Percentiles rank a stretch among this genome's conserved stretches.
phyloP scores from a whole-genome alignment of 2,329 filamentous ascomycete genomes.

The Myrmaecium sp. region DNA sequence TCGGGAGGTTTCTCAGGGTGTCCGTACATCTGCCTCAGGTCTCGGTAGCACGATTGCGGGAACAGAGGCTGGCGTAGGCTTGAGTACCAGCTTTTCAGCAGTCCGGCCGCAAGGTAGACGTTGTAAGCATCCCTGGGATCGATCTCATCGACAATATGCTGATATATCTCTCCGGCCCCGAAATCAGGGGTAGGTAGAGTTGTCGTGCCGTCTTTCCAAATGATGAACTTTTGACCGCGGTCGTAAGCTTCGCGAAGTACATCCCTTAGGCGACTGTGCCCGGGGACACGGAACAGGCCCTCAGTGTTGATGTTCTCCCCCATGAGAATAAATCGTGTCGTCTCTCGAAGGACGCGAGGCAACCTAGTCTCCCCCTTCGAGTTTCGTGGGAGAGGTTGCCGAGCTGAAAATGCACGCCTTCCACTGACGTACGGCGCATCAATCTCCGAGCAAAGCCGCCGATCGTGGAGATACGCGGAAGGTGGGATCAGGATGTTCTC shows the following conservation, averaged over 20 bases:
- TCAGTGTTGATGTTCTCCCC: conserved; percentile 31
- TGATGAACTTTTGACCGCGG: conserved; percentile 35
- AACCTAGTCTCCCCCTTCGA: conserved; percentile 28
- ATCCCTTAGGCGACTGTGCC: conserved; percentile 31
- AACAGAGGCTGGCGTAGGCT: conserved; percentile 35
- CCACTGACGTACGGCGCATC: conserved; percentile 29
- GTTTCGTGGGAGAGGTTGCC: conserved; percentile 29
- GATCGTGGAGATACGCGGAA: conserved; percentile 36
- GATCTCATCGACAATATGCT: conserved; percentile 28
- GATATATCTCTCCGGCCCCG: conserved; percentile 15
- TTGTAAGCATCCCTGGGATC: conserved; percentile 34
- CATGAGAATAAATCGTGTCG: conserved; percentile 33
- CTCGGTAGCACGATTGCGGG: conserved; percentile 30
- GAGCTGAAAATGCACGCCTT: conserved; percentile 29
- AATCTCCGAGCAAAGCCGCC: conserved; percentile 30
- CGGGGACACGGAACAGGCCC: conserved; percentile 37
- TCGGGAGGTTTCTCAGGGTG: conserved; percentile 20
- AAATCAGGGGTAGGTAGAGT: conserved; percentile 18
- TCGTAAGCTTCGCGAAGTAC: conserved; percentile 38
- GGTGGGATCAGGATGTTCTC: conserved; percentile 37
- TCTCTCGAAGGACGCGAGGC: conserved; percentile 35
- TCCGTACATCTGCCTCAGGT: conserved; percentile 26
- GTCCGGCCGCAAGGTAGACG: conserved; percentile 33
- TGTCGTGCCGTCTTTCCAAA: conserved; percentile 30
- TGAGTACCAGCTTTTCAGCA: conserved; percentile 40